Evolutionary conservation across 495 filamentous ascomycete genomes (phyloP).

Genomic region (Annulohypoxylon nitens): DNA sequence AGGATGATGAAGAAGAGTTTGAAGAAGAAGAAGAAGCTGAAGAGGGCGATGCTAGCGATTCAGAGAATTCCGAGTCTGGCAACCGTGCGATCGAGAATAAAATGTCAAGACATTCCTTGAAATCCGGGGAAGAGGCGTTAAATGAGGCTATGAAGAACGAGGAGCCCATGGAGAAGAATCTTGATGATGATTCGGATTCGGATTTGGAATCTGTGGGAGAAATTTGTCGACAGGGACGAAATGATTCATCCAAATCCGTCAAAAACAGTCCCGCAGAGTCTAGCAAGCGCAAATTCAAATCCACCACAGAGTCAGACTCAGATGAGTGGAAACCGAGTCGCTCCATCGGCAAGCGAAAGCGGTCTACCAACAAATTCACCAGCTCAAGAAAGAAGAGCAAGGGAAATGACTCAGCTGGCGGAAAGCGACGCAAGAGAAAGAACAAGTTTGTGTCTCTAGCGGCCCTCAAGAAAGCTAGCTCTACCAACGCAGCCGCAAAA

Average conservation of each 20-base stretch:
- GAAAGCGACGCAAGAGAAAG: constrained; percentile 56
- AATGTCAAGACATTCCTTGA: not conserved
- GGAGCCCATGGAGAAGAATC: constrained; percentile 6
- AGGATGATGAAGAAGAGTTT: constrained; percentile 35
- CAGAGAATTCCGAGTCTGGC: constrained; percentile 47
- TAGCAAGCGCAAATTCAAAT: constrained; percentile 12
- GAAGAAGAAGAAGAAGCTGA: constrained; percentile 53
- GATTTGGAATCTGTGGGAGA: constrained; percentile 12
- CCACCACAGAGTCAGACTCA: constrained; percentile 11
- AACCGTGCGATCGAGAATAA: constrained; percentile 22
- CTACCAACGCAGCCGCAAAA: constrained; percentile 69
- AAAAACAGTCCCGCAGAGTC: constrained; percentile 9
- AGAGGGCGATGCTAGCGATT: constrained; percentile 23
- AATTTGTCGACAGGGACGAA: constrained; percentile 15
- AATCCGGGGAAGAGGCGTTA: constrained; percentile 4
- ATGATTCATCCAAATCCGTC: constrained; percentile 1
- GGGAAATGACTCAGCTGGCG: not conserved
- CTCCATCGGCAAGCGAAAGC: constrained; percentile 40
- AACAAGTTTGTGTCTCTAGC: constrained; percentile 68
- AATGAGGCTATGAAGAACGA: constrained; percentile 12
- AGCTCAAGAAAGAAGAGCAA: constrained; percentile 47
- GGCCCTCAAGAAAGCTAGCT: constrained; percentile 72
- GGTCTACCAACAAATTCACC: constrained; percentile 20
- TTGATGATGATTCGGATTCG: constrained; percentile 21
- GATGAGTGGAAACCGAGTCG: not conserved